Base-by-base conservation (phyloP, 1,284 basidiomycete species). In the Cutaneotrichosporon sp. region DNA sequence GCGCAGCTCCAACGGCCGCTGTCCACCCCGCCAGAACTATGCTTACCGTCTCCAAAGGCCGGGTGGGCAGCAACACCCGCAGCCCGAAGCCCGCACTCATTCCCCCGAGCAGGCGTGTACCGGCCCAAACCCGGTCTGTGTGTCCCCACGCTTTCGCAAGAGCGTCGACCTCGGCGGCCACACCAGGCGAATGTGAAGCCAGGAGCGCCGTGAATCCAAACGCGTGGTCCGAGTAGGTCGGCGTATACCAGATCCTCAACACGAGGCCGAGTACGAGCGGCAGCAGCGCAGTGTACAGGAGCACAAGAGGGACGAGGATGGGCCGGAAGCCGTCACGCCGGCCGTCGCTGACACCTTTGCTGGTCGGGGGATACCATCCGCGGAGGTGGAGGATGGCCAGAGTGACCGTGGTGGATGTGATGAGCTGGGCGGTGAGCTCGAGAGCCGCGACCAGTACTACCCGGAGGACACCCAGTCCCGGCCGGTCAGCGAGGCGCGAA, bases 221-320 rank as follows among this genome's bases (percentile, higher is more conserved):
- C 13, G 34, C 32, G 34, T 18, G 14, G 26, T 9, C 38, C 40
- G 10, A 14, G 14, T 7, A 53, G 13, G 5, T n/a, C 13, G 30
- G 18, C 32, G 18, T 47, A n/a, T 60, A 60, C 92, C 92, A 96
- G 66, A 96, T 88, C 0, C 90, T 87, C 18, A 96, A 85, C 18
- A 91, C 82, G 68, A 91, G 87, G 26, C 94, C 86, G 5, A 96
- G 85, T 74, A 94, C 89, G 10, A 92, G 84, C 69, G 95, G 95
- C 2, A 90, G 89, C 40, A 95, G 81, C 1, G 92, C 92, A 0
- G 92, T 92, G 75, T 93, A 94, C 66, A 95, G 84, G 5, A 95
- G 82, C 4, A 89, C 89, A 18, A 95, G 83, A 1, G 91, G 88
- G 42, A 94, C 86, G 42, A 92, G 84, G 1, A 87, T 87, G 58